phyloP scores from a whole-genome alignment of 805 yeast genomes.

The Torulaspora gathmanii region DNA sequence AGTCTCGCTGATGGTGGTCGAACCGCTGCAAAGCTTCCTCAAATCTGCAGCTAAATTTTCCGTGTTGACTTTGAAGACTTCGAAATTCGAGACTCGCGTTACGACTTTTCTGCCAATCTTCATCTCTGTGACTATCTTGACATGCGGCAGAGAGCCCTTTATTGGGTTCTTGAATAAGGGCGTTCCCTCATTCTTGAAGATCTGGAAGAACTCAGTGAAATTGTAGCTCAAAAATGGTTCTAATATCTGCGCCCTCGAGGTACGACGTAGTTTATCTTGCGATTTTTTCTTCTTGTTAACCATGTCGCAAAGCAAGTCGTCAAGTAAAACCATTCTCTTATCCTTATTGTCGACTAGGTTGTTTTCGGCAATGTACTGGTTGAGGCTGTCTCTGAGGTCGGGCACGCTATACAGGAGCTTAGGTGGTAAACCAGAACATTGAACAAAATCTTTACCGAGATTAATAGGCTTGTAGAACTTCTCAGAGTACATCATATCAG shows the following conservation, averaged over 20 bases:
- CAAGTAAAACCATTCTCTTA: conserved; percentile 51
- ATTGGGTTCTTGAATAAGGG: conserved; percentile 45
- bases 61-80: conserved; percentile 59
- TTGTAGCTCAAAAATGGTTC: conserved; percentile 41
- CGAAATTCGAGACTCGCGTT: conserved; percentile 68
- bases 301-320: conserved; percentile 48
- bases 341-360: conserved; percentile 49
- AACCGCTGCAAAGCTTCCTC: conserved; percentile 81
- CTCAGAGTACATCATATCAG: conserved; percentile 33
- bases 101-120: conserved; percentile 78
- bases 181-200: conserved; percentile 36
- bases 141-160: conserved; percentile 65
- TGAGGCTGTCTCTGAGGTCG: conserved; percentile 52
- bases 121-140: conserved; percentile 63
- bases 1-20: conserved; percentile 66
- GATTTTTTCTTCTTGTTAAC: conserved; percentile 23
- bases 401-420: conserved; percentile 45
- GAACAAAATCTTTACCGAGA: conserved; percentile 45
- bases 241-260: conserved; percentile 43
- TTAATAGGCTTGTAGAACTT: conserved; percentile 55
- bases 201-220: conserved; percentile 48
- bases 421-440: conserved; percentile 38
- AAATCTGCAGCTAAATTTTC: conserved; percentile 62
- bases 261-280: conserved; percentile 37
- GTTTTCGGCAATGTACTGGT: conserved; percentile 50